Evolutionary conservation across 1,284 basidiomycete species (phyloP), one percentile per base, ranked within the genome.

Genomic region (Ustilago trichophora): DNA sequence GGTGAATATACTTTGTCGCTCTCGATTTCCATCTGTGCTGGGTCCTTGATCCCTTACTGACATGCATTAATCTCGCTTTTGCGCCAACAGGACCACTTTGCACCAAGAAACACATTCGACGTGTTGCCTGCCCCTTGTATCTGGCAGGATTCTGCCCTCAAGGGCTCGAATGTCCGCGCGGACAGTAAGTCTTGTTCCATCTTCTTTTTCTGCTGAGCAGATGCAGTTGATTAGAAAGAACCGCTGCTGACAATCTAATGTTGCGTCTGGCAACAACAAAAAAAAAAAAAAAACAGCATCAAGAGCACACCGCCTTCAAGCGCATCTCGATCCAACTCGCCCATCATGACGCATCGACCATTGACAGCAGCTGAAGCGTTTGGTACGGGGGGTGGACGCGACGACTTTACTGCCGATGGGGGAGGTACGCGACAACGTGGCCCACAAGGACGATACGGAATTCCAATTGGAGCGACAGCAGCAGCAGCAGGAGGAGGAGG

Each of bases 101-200:
- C 81, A 89, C 91, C 4, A 87, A 94, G 51, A 94, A 96, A 83
- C 96, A 99, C 82, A 89, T 97, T 29, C 87, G 93, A 42, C 87
- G 91, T 44, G 90, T 94, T 15, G 88, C 91, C 24, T 99, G 96
- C 81, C 92, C 93, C 69, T 84, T 89, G 21, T 99, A 96, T 83
- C 83, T 97, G 25, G 91, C 91, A 12, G 96, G 96, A 3, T 93
- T 98, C 82, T 99, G 96, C 83, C 93, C 93, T n/a, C 83, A 91
- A 58, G 96, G 96, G 0, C 87, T 90, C 29, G 90, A 93, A 36
- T 98, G 96, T 83, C 86, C 89, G 24, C 86, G 89, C 48, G 93
- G 93, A 82, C 96, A 99, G 69, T 72, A 53, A 64, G 72, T 68
- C 29, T 44, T 9, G 22, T 29, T 7, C 27, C n/a, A n/a, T n/a